Conservation (phyloP, 176 grass and related monocot species). For the Saccharum spontaneum region DNA sequence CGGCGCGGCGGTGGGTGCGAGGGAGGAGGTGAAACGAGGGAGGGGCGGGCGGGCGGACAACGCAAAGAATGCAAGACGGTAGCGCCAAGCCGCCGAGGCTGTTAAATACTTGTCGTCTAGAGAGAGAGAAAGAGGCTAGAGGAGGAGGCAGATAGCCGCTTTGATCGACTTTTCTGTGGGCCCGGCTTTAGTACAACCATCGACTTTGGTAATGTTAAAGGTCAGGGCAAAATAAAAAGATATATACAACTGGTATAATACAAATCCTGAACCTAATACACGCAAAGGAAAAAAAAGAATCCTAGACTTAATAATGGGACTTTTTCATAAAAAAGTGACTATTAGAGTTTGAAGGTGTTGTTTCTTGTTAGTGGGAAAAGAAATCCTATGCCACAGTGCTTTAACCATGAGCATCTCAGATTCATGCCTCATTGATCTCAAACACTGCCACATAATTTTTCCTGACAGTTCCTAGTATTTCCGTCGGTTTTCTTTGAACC, state of each 20-base stretch:
- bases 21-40: not conserved
- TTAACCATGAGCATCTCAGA: too few relatives aligned
- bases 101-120: conserved; percentile 54
- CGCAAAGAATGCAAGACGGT: not conserved
- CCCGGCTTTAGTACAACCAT: not conserved
- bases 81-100: conserved; percentile 29
- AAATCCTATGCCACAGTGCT: too few relatives aligned
- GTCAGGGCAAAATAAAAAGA: not conserved
- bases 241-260: not conserved
- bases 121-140: not conserved
- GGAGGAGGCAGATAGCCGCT: not conserved
- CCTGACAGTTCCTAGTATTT: too few relatives aligned
- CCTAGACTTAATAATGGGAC: too few relatives aligned
- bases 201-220: not conserved
- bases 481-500: too few relatives aligned
- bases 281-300: too few relatives aligned
- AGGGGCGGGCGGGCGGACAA: not conserved
- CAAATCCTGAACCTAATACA: too few relatives aligned
- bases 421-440: too few relatives aligned
- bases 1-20: not conserved
- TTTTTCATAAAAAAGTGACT: too few relatives aligned
- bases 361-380: too few relatives aligned
- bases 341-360: too few relatives aligned
- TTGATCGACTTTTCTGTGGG: conserved; percentile 8
- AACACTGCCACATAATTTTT: too few relatives aligned